phyloP scores from a whole-genome alignment of 2,329 filamentous ascomycete genomes.

The Cyanodermella asteris region DNA sequence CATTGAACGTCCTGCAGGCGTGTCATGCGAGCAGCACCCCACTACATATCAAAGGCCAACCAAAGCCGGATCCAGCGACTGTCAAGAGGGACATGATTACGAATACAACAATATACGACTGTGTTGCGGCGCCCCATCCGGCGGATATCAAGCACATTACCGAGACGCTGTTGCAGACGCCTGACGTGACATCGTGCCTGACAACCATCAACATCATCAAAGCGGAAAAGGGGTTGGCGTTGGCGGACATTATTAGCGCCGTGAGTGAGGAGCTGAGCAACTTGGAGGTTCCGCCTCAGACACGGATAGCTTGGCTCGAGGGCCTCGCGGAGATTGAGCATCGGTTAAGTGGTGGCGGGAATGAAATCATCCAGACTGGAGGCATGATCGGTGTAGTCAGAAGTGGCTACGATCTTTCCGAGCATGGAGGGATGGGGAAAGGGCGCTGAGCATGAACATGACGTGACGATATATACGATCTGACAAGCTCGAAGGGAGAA shows the following conservation, averaged over 20 bases:
- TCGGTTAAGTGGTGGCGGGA: constrained; percentile 66
- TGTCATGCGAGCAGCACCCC: constrained; percentile 68
- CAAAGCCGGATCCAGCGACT: constrained; percentile 28
- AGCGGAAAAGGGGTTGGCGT: constrained; percentile 58
- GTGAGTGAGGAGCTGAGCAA: constrained; percentile 62
- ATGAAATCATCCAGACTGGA: constrained; percentile 75
- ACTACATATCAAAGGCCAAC: constrained; percentile 20
- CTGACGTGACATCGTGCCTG: constrained; percentile 75
- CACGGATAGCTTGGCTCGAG: constrained; percentile 77
- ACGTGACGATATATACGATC: neutral
- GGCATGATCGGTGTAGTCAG: constrained; percentile 77
- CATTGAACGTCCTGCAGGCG: constrained; percentile 85
- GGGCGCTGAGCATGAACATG: no score
- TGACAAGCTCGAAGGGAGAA: no score
- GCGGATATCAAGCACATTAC: constrained; percentile 70
- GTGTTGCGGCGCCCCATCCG: constrained; percentile 85
- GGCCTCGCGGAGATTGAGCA: constrained; percentile 87
- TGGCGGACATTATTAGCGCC: constrained; percentile 83
- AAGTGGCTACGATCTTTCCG: constrained; percentile 60
- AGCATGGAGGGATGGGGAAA: constrained; percentile 14
- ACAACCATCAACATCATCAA: constrained; percentile 78
- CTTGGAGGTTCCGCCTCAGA: constrained; percentile 66
- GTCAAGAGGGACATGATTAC: constrained; percentile 64
- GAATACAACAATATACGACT: constrained; percentile 84
- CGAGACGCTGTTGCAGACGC: constrained; percentile 59